phyloP scores from a whole-genome alignment of 2,329 filamentous ascomycete species.

The Sclerotinia borealis region DNA sequence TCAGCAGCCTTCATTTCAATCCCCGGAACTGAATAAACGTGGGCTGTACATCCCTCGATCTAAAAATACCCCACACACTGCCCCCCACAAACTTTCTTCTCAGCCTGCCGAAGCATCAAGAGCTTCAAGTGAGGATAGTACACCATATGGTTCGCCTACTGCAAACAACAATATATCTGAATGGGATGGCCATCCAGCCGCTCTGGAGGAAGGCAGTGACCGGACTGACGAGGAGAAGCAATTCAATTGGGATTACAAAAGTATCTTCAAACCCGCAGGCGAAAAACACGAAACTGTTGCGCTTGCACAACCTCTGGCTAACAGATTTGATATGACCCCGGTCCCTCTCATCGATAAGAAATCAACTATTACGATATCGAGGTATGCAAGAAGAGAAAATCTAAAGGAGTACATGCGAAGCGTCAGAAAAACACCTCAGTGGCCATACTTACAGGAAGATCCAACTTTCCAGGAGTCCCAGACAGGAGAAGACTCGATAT shows the following conservation, averaged over 20 bases:
- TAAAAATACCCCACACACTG: conserved; percentile 1
- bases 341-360: conserved; percentile 42
- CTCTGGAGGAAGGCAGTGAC: conserved; percentile 12
- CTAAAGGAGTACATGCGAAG: conserved; percentile 38
- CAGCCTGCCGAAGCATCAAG: conserved; percentile 7
- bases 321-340: conserved; percentile 39
- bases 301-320: conserved; percentile 42
- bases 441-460: conserved; percentile 38
- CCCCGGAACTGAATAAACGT: not conserved
- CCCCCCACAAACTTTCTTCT: conserved; percentile 6
- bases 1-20: conserved; percentile 12
- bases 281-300: conserved; percentile 38
- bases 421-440: conserved; percentile 38
- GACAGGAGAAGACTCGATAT: conserved; percentile 22
- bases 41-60: conserved; percentile 5
- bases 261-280: conserved; percentile 35
- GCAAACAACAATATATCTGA: conserved; percentile 10
- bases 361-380: conserved; percentile 40
- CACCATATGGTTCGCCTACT: conserved; percentile 13
- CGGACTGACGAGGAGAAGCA: conserved; percentile 30
- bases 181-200: conserved; percentile 11
- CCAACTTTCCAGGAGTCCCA: conserved; percentile 37
- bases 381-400: conserved; percentile 40
- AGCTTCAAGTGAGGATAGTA: conserved; percentile 20
- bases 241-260: conserved; percentile 37